Conservation (phyloP, 306 rosid species). For the Erythrophleum fordii region DNA sequence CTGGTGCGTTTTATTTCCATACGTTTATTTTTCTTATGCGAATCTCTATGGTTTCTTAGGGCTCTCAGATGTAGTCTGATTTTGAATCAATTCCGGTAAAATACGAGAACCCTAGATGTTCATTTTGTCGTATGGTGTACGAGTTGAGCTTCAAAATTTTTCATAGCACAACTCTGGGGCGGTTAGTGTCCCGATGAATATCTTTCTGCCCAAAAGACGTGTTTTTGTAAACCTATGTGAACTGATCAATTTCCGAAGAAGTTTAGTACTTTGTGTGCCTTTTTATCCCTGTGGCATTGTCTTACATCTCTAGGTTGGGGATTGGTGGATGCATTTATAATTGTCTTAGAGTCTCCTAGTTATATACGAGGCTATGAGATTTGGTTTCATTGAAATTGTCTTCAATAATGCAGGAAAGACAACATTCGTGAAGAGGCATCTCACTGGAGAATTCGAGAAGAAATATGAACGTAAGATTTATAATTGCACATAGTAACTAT, state of each 20-base stretch:
- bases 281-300: neutral
- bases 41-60: neutral
- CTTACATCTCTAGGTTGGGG: neutral
- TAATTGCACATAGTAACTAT: neutral
- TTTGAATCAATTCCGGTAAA: neutral
- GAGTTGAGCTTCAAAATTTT: neutral
- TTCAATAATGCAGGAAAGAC: constrained; percentile 64
- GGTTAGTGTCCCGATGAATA: neutral
- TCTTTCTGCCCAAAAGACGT: neutral
- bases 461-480: constrained; percentile 70
- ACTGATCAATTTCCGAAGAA: neutral
- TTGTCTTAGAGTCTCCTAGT: neutral
- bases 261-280: neutral
- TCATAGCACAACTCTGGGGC: neutral
- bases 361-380: neutral
- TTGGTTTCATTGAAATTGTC: neutral
- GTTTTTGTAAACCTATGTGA: neutral
- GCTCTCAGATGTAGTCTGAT: neutral
- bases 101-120: neutral
- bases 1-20: constrained; percentile 44
- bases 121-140: neutral
- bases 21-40: neutral
- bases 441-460: constrained; percentile 82
- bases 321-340: neutral
- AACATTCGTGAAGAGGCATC: constrained; percentile 80